These are phyloP conservation scores for Scopulariopsis brevicaulis DNA, from an alignment of 2,329 filamentous ascomycete species.

Conservation along the genomic window DNA sequence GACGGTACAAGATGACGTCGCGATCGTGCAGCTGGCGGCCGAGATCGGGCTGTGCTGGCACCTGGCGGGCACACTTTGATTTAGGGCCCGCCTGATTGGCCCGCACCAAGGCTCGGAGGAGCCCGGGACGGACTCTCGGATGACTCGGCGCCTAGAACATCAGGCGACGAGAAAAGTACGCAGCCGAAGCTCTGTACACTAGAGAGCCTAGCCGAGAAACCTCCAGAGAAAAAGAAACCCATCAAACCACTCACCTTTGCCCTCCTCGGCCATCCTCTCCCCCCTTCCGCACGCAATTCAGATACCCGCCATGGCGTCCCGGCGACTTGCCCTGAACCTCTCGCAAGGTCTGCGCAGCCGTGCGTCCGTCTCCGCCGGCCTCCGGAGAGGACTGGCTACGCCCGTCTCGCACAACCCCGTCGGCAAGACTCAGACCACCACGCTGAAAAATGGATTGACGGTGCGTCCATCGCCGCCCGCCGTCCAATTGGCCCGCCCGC, in stretches of 20 bases:
- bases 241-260: conserved; percentile 10
- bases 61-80: conserved; percentile 1
- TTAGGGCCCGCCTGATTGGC: conserved; percentile 20
- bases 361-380: conserved; percentile 67
- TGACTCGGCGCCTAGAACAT: conserved; percentile 20
- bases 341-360: conserved; percentile 82
- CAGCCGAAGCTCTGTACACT: conserved; percentile 23
- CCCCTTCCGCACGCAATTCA: conserved; percentile 32
- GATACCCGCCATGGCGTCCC: conserved; percentile 69
- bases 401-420: conserved; percentile 52
- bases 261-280: conserved; percentile 3
- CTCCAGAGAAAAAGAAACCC: conserved; percentile 24
- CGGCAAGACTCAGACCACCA: conserved; percentile 89
- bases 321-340: conserved; percentile 93
- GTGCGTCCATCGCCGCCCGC: conserved; percentile 34
- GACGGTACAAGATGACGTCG: background rate
- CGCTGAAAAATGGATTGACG: conserved; percentile 93
- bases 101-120: conserved; percentile 19
- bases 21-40: background rate
- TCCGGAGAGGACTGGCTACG: conserved; percentile 83
- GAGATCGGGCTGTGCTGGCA: background rate
- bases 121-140: conserved; percentile 19
- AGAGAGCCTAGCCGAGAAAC: conserved; percentile 19
- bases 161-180: conserved; percentile 27
- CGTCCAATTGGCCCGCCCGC: conserved; percentile 14